Evolutionary conservation across 2,329 filamentous ascomycete genomes (phyloP).

Genomic region (Fusarium circinatum): DNA sequence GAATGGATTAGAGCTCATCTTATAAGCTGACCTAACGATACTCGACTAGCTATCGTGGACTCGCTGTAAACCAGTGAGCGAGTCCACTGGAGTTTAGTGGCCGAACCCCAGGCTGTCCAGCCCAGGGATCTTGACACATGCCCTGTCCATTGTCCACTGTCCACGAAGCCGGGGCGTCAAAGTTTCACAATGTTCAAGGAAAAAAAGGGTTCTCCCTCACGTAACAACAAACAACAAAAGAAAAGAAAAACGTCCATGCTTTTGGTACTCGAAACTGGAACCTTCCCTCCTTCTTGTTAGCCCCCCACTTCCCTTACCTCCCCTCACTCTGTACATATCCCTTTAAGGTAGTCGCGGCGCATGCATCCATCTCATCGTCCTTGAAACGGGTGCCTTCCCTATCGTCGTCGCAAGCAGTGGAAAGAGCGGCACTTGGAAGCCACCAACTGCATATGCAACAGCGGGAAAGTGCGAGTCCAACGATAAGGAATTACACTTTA

Average conservation of each 20-base stretch:
- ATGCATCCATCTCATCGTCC: neutral
- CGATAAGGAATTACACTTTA: conserved; percentile 33
- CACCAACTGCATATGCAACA: neutral
- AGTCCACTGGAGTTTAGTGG: conserved; percentile 1
- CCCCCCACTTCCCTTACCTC: conserved; percentile 11
- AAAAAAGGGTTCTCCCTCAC: conserved; percentile 3
- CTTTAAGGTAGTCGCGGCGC: conserved; percentile 9
- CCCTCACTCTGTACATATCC: neutral
- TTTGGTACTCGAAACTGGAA: conserved; percentile 25
- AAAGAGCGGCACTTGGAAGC: conserved; percentile 21
- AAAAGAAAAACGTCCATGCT: conserved; percentile 20
- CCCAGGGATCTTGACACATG: conserved; percentile 25
- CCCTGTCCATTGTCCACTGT: conserved; percentile 12
- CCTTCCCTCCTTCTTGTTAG: conserved; percentile 21
- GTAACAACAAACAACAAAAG: neutral
- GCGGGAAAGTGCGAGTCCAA: conserved; percentile 7
- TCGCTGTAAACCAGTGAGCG: conserved; percentile 18
- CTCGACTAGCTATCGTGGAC: neutral
- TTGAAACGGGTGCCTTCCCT: conserved; percentile 6
- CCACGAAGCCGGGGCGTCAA: conserved; percentile 24
- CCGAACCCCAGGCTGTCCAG: neutral
- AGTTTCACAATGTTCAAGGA: conserved; percentile 30
- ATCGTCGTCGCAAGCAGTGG: conserved; percentile 20
- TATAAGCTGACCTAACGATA: neutral
- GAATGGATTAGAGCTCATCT: conserved; percentile 13